These are phyloP conservation scores for Trichocladium uniseriatum DNA, from an alignment of 495 filamentous ascomycete species.

Conservation along the genomic window DNA sequence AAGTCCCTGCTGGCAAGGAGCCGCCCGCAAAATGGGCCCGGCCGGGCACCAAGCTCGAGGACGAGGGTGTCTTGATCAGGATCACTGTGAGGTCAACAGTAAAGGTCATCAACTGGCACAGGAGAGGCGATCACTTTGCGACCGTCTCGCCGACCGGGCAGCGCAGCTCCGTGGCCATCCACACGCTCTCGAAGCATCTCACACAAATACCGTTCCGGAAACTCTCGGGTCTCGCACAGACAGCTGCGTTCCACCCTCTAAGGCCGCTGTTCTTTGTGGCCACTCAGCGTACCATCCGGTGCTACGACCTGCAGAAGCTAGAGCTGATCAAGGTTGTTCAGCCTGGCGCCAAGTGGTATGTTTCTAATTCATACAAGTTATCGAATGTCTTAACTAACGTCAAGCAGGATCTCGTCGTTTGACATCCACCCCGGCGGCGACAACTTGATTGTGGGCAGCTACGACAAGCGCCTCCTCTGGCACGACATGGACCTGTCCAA, in stretches of 20 bases:
- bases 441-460: constrained; percentile 86
- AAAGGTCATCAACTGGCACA: constrained; percentile 92
- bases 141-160: constrained; percentile 77
- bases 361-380: background rate
- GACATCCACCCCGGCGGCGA: constrained; percentile 89
- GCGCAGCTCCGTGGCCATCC: constrained; percentile 81
- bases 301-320: constrained; percentile 84
- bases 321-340: constrained; percentile 83
- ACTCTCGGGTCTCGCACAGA: constrained; percentile 73
- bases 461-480: constrained; percentile 91
- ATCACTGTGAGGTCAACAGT: constrained; percentile 71
- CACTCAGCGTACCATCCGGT: constrained; percentile 81
- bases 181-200: constrained; percentile 87
- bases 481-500: constrained; percentile 90
- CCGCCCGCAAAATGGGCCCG: constrained; percentile 74
- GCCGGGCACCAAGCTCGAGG: constrained; percentile 61
- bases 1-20: constrained; percentile 60
- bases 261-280: constrained; percentile 92
- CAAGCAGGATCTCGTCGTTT: constrained; percentile 78
- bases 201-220: constrained; percentile 93
- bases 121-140: constrained; percentile 87
- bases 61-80: constrained; percentile 66
- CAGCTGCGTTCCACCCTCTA: constrained; percentile 86
- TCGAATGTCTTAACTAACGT: background rate
- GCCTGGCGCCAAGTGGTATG: constrained; percentile 63